phyloP scores from a whole-genome alignment of 2,329 filamentous ascomycete species.

The Colletotrichum tropicale region DNA sequence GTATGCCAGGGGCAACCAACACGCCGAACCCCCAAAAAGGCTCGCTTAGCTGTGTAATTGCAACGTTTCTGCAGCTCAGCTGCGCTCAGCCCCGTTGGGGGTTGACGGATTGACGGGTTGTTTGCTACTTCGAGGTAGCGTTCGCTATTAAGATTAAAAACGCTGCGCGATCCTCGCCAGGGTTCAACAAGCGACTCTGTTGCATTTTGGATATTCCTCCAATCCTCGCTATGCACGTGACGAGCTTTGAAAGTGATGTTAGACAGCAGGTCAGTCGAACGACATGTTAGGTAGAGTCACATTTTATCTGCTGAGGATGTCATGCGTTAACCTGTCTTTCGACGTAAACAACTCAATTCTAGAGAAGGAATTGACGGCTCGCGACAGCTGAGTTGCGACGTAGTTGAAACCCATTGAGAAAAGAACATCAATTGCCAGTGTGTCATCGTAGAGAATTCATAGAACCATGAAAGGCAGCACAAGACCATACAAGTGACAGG shows the following conservation, averaged over 20 bases:
- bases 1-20: background rate
- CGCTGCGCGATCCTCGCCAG: background rate
- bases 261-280: background rate
- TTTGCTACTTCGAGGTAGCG: background rate
- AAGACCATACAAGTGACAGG: no score
- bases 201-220: background rate
- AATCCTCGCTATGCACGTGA: background rate
- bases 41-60: background rate
- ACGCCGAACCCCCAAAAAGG: background rate
- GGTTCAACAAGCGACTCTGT: background rate
- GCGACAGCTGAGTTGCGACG: no score
- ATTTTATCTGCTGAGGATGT: no score
- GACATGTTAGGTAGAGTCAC: no score
- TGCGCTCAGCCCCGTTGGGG: background rate
- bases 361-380: fast-evolving
- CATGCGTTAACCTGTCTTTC: fast-evolving
- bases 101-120: background rate
- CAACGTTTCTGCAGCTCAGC: background rate
- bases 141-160: background rate
- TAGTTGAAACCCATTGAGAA: no score
- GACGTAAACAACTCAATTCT: fast-evolving
- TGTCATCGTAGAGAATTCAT: no score
- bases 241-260: fast-evolving
- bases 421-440: no score
- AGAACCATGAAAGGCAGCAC: fast-evolving